Conservation (phyloP, 441 rosid species). For the Mallotus japonicus region DNA sequence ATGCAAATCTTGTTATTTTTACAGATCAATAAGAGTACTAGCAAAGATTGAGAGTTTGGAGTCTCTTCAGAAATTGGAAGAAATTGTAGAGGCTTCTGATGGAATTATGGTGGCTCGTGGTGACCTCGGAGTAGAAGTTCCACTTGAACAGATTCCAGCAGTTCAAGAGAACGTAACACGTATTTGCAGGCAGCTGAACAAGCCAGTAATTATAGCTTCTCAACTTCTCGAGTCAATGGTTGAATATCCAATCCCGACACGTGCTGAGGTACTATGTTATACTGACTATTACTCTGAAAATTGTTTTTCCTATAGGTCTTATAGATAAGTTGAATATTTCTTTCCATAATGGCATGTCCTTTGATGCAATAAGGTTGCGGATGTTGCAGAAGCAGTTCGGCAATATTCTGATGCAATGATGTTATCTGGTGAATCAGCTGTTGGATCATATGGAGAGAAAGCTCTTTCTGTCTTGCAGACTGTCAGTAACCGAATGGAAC, state of each 20-base stretch:
- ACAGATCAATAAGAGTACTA: conserved; percentile 54
- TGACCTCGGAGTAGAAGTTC: conserved; percentile 75
- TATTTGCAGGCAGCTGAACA: conserved; percentile 59
- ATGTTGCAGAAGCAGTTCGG: conserved; percentile 73
- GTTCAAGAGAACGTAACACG: conserved; percentile 55
- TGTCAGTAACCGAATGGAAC: conserved; percentile 66
- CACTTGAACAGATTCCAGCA: conserved; percentile 69
- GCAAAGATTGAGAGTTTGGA: conserved; percentile 76
- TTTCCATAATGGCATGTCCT: conserved; percentile 8
- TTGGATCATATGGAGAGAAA: conserved; percentile 59
- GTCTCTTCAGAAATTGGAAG: conserved; percentile 58
- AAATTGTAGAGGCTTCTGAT: conserved; percentile 66
- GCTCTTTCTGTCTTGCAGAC: conserved; percentile 58
- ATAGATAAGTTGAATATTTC: neutral
- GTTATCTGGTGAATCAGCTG: conserved; percentile 79
- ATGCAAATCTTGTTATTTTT: conserved; percentile 4
- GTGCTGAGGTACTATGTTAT: conserved; percentile 54
- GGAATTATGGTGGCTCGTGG: conserved; percentile 82
- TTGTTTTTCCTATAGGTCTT: neutral
- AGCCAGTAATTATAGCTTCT: conserved; percentile 75
- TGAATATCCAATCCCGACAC: conserved; percentile 77
- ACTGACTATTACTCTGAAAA: neutral
- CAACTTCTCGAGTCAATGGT: conserved; percentile 79
- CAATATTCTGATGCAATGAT: conserved; percentile 72
- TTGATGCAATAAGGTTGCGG: conserved; percentile 53